A percentile compares a stretch with the other conserved stretches of the same genome.
Conservation (phyloP, 306 rosid species). For the Gastrolobium villosum region DNA sequence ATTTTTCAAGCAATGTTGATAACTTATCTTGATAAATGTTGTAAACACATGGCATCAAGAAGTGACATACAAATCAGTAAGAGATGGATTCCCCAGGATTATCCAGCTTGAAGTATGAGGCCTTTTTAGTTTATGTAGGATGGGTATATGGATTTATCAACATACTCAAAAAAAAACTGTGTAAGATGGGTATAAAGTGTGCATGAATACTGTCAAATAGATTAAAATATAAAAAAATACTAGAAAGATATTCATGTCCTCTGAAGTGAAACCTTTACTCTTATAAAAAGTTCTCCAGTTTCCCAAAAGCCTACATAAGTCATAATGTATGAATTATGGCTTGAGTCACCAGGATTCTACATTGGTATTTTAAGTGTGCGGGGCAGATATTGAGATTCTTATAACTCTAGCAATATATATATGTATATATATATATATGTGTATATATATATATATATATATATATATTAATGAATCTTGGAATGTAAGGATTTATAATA, state of each 20-base stretch:
- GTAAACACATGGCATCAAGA: neutral
- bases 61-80: neutral
- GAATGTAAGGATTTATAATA: neutral
- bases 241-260: neutral
- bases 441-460: neutral
- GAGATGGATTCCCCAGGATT: neutral
- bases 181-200: neutral
- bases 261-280: neutral
- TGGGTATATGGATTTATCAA: neutral
- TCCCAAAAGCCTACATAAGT: neutral
- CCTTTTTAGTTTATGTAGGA: neutral
- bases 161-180: neutral
- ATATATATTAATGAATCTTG: neutral
- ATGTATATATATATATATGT: no score
- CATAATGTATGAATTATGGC: constrained; percentile 3
- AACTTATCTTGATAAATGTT: neutral
- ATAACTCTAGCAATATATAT: neutral
- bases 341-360: neutral
- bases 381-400: neutral
- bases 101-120: neutral
- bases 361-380: neutral
- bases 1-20: constrained; percentile 7
- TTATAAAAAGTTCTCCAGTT: neutral
- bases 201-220: neutral
- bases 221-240: neutral